Base-by-base conservation (phyloP, 495 filamentous ascomycete species). In the Chaetomium cochliodes region DNA sequence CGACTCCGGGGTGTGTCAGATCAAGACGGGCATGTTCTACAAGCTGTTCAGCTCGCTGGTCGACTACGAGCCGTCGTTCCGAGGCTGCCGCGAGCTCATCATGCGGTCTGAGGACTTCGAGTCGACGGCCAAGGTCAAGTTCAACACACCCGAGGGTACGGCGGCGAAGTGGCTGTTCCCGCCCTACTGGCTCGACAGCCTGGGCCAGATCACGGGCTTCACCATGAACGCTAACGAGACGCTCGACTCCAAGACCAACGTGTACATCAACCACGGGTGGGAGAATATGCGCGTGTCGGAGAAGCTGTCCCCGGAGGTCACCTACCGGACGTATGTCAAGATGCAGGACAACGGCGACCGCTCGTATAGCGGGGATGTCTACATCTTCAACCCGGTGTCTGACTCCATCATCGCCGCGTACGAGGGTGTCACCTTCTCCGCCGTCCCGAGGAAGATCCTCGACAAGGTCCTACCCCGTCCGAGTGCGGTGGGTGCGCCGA, bases 151-250 rank as follows among this genome's bases (percentile, higher is more conserved):
- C 52, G 15, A 18, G n/a, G 44, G 15, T 1, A 47, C 44, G n/a
- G 44, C 44, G 16, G 44, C 2, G 2, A 2, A n/a, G 44, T 47
- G 7, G 11, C 5, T 9, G 44, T 47, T 18, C 44, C 44, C 44
- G 44, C 88, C 88, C 2, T 86, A 86, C 73, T 88, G 84, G 81
- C 88, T 90, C 56, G 89, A 91, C 71, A 86, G 83, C 44, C 68
- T 84, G 50, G 79, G 78, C 52, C 83, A 87, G 61, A 74, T 86
- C 13, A 83, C 86, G 30, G 88, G 88, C 20, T 92, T 92, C 72
- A 85, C 86, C 61, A 85, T 90, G 75, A 92, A 92, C 69, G 87
- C 81, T 20, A 90, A 85, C 60, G 88, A 90, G 72, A 62, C 85
- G 83, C 0, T 82, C 6, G 83, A 88, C 54, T 79, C 80, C 0